Percentiles rank a stretch among this genome's conserved stretches.
phyloP scores from a whole-genome alignment of 306 rosid species.

The Lathyrus oleraceus region DNA sequence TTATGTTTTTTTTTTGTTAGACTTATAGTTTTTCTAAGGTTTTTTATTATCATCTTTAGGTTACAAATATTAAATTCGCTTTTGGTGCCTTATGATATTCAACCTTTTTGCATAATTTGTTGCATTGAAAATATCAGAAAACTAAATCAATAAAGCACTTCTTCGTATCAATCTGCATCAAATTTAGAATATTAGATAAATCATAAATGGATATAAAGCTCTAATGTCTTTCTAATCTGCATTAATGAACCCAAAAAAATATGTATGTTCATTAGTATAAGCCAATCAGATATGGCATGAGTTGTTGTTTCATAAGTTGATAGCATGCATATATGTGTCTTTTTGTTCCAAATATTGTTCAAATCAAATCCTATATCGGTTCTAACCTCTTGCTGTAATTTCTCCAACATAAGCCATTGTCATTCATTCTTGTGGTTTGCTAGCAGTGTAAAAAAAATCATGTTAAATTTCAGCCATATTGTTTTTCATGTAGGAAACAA shows the following conservation, averaged over 20 bases:
- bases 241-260: constrained; percentile 6
- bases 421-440: constrained; percentile 25
- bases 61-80: not conserved
- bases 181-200: not conserved
- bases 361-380: constrained; percentile 17
- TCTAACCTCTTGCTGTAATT: constrained; percentile 11
- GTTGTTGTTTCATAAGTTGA: constrained; percentile 14
- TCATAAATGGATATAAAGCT: not conserved
- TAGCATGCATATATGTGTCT: not conserved
- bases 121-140: constrained; percentile 1
- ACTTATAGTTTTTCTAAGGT: not conserved
- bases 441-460: constrained; percentile 17
- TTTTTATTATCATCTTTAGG: constrained; percentile 10
- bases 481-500: constrained; percentile 51
- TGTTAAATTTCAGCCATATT: constrained; percentile 2
- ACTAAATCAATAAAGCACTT: not conserved
- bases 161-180: not conserved
- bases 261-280: not conserved
- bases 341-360: constrained; percentile 21
- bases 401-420: constrained; percentile 4
- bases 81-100: not conserved
- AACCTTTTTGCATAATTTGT: not conserved
- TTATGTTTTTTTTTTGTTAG: not conserved
- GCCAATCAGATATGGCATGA: constrained; percentile 17
- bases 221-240: not conserved